These are phyloP conservation scores for Pochonia chlamydosporia DNA, from an alignment of 2,329 filamentous ascomycete species.

Conservation along the genomic window DNA sequence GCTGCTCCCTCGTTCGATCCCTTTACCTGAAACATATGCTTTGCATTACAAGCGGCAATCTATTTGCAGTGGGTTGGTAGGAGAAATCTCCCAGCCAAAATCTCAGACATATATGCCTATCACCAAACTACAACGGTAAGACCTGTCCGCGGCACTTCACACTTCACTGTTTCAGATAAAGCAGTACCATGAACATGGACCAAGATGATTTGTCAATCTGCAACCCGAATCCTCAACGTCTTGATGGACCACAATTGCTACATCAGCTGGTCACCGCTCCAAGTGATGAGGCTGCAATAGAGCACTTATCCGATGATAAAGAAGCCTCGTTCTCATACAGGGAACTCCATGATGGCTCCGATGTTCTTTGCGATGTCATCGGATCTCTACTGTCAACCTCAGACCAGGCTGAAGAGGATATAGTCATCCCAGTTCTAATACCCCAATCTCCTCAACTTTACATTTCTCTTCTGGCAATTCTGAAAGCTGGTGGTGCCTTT, in stretches of 20 bases:
- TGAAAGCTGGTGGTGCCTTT: conserved; percentile 80
- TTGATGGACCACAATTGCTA: conserved; percentile 39
- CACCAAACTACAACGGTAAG: neutral
- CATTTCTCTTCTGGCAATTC: conserved; percentile 66
- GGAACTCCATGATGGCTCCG: conserved; percentile 54
- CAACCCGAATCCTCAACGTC: conserved; percentile 34
- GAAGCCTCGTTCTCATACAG: conserved; percentile 50
- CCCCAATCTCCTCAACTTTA: conserved; percentile 76
- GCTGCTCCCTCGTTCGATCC: neutral
- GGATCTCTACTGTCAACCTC: conserved; percentile 8
- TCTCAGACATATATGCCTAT: neutral
- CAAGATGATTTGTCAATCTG: conserved; percentile 33
- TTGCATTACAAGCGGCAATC: neutral
- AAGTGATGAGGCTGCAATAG: conserved; percentile 21
- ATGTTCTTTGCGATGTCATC: conserved; percentile 49
- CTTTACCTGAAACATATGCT: neutral
- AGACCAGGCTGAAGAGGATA: conserved; percentile 18
- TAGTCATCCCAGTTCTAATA: conserved; percentile 69
- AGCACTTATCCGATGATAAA: conserved; percentile 21
- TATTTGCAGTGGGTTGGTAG: neutral
- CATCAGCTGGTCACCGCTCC: conserved; percentile 54
- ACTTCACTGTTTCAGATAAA: neutral
- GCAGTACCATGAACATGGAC: conserved; percentile 24
- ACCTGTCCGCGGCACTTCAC: neutral
- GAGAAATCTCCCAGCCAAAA: neutral